Conservation (phyloP, 768 basidiomycete genomes). For the Gloeopeniophorella convolvens region DNA sequence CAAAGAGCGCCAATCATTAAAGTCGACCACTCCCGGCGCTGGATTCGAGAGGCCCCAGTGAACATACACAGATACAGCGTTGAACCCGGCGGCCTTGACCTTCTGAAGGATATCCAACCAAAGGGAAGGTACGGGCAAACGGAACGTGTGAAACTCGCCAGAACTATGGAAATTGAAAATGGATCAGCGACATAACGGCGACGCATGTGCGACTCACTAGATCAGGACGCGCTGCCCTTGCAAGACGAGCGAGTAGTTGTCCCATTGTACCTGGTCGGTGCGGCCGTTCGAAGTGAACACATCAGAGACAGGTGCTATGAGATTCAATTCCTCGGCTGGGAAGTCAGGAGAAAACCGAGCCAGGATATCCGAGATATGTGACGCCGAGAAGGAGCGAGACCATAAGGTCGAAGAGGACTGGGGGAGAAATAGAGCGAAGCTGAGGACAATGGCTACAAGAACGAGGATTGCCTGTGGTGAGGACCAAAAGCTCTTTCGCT, state of each 20-base stretch:
- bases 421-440: neutral
- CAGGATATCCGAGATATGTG: neutral
- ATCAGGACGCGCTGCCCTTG: conserved; percentile 15
- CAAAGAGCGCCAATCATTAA: conserved; percentile 61
- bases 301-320: neutral
- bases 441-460: neutral
- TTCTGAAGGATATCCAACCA: conserved; percentile 84
- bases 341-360: neutral
- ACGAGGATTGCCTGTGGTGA: neutral
- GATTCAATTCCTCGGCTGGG: neutral
- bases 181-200: neutral
- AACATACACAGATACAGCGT: conserved; percentile 69
- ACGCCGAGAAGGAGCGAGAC: neutral
- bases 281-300: conserved; percentile 12
- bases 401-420: neutral
- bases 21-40: conserved; percentile 66
- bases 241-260: conserved; percentile 19
- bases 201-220: neutral
- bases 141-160: conserved; percentile 82
- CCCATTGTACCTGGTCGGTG: conserved; percentile 19
- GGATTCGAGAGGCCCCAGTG: conserved; percentile 80
- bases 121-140: conserved; percentile 69
- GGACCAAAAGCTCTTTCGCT: neutral
- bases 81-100: conserved; percentile 73
- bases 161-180: conserved; percentile 39